These are phyloP conservation scores for Arthrocladium fulminans DNA, from an alignment of 2,329 filamentous ascomycete species.

Conservation along the genomic window DNA sequence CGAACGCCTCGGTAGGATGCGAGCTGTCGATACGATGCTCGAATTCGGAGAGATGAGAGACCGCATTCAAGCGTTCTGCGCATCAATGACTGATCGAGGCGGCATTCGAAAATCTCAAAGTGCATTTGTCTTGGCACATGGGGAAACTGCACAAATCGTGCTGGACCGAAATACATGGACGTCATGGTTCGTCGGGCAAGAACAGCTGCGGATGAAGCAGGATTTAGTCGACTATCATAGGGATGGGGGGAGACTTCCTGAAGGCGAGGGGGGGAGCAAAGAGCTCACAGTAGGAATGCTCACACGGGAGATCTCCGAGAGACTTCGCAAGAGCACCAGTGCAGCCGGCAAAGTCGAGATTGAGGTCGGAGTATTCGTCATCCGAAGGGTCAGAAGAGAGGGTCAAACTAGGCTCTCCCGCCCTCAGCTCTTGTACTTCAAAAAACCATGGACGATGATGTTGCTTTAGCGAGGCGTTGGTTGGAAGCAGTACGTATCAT, in stretches of 20 bases:
- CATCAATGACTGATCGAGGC: conserved; percentile 26
- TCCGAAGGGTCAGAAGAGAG: conserved; percentile 29
- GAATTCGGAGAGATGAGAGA: conserved; percentile 45
- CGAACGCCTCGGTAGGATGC: conserved; percentile 45
- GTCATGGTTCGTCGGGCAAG: conserved; percentile 58
- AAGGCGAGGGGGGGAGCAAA: conserved; percentile 29
- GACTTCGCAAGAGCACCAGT: conserved; percentile 42
- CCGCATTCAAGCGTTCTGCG: conserved; percentile 34
- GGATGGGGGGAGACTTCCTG: conserved; percentile 26
- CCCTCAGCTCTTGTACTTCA: neutral
- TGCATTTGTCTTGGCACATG: conserved; percentile 41
- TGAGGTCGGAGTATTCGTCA: conserved; percentile 43
- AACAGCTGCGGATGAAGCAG: conserved; percentile 49
- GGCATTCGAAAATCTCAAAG: conserved; percentile 26
- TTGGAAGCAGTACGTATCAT: neutral
- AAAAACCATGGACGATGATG: neutral
- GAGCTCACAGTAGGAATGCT: conserved; percentile 47
- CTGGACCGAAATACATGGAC: conserved; percentile 49
- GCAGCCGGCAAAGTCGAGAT: conserved; percentile 33
- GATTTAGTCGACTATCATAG: conserved; percentile 23
- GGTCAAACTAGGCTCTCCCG: neutral
- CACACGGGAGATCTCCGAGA: conserved; percentile 51
- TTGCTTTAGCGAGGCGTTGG: conserved; percentile 2
- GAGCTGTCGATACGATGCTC: conserved; percentile 45
- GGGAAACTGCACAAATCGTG: conserved; percentile 42